Evolutionary conservation across 192 early-diverging fungal species (phyloP).

Genomic region (Linnemannia exigua): DNA sequence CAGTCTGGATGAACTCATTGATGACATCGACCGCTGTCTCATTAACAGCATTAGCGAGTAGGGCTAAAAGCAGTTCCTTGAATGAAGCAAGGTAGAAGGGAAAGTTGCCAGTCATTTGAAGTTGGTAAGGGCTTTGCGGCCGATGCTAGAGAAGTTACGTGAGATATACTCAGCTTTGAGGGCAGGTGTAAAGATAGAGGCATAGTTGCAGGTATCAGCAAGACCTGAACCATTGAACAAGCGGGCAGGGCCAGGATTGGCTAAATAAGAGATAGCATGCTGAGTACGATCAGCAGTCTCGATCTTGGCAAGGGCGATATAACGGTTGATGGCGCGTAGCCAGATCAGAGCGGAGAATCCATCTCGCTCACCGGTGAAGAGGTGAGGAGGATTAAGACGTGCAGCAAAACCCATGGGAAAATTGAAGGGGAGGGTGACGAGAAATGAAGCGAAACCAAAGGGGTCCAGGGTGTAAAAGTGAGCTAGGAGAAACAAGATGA

Average conservation of each 20-base stretch:
- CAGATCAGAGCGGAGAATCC: not conserved
- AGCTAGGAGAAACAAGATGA: not conserved
- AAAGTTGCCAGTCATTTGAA: not conserved
- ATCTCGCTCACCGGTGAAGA: not conserved
- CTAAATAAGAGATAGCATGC: not conserved
- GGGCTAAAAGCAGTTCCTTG: no score
- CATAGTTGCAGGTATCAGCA: not conserved
- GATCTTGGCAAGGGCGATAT: not conserved
- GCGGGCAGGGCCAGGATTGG: not conserved
- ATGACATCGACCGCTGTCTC: no score
- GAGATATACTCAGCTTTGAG: not conserved
- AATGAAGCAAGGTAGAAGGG: not conserved
- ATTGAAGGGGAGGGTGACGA: not conserved
- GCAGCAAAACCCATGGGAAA: not conserved
- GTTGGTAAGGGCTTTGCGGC: not conserved
- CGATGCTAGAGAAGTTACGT: not conserved
- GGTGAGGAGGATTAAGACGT: not conserved
- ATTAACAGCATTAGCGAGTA: no score
- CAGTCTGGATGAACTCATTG: no score
- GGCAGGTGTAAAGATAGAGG: not conserved
- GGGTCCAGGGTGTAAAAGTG: not conserved
- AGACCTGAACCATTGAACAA: not conserved
- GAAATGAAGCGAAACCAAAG: not conserved
- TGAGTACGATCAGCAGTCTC: not conserved
- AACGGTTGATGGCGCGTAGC: not conserved